A percentile compares a stretch with the other conserved stretches of the same genome.
Evolutionary conservation across 768 basidiomycete genomes (phyloP).

Genomic region (Mycena albidolilacea): DNA sequence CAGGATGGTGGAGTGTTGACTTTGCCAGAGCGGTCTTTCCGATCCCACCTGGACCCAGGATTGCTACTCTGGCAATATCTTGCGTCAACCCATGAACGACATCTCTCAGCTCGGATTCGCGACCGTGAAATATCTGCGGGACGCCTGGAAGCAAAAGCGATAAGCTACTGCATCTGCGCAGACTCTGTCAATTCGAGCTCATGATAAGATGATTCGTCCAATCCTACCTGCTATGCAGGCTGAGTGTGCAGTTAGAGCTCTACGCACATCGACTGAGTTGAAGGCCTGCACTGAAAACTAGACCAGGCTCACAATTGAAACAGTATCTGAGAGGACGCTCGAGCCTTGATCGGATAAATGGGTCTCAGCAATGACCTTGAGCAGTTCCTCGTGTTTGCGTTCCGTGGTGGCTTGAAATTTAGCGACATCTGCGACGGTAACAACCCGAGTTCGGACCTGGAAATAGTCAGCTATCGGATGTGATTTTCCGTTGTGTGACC

Average conservation of each 20-base stretch:
- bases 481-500: background rate
- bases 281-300: too few relatives aligned
- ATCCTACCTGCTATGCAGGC: background rate
- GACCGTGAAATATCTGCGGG: slow-evolving; percentile 25
- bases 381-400: background rate
- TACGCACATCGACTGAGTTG: too few relatives aligned
- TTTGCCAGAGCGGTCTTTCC: slow-evolving; percentile 15
- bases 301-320: background rate
- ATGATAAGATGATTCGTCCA: background rate
- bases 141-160: slow-evolving; percentile 8
- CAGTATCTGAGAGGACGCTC: background rate
- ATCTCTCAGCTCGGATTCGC: slow-evolving; percentile 13
- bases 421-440: background rate
- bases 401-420: background rate
- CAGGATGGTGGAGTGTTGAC: slow-evolving; percentile 1
- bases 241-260: background rate
- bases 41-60: slow-evolving; percentile 22
- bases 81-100: background rate
- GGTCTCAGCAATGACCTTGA: background rate
- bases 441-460: background rate
- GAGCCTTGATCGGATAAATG: background rate
- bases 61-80: background rate
- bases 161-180: slow-evolving; percentile 2
- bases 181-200: background rate
- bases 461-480: background rate